A percentile compares a stretch with the other conserved stretches of the same genome.
These are phyloP conservation scores for Coemansia sp. DNA, from an alignment of 192 early-diverging fungal species.

Conservation along the genomic window DNA sequence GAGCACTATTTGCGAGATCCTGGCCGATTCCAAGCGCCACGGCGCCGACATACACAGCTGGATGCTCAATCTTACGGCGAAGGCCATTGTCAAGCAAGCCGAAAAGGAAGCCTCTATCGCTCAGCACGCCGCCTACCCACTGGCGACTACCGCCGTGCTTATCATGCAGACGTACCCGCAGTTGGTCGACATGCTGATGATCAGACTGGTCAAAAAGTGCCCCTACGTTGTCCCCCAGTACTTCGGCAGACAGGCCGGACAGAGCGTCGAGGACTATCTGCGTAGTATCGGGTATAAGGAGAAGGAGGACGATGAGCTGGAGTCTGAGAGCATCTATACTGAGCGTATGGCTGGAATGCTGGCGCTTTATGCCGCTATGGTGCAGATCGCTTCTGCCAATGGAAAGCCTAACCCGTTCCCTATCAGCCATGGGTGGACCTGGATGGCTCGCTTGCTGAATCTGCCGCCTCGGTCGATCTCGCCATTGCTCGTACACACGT, in stretches of 20 bases:
- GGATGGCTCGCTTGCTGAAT: constrained; percentile 48
- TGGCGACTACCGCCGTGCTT: constrained; percentile 30
- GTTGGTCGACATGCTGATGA: constrained; percentile 35
- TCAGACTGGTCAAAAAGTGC: constrained; percentile 50
- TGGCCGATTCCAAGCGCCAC: constrained; percentile 12
- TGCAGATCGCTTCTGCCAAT: constrained; percentile 25
- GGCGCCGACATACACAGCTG: constrained; percentile 29
- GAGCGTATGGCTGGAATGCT: constrained; percentile 51
- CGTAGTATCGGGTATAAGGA: constrained; percentile 36
- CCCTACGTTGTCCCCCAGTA: constrained; percentile 44
- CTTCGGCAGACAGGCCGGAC: constrained; percentile 8
- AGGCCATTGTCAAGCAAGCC: constrained; percentile 46
- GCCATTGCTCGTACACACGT: constrained; percentile 39
- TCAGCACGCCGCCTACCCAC: constrained; percentile 34
- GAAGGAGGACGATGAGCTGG: constrained; percentile 35
- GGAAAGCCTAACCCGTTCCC: constrained; percentile 16
- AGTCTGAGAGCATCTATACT: constrained; percentile 31
- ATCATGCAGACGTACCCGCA: constrained; percentile 27
- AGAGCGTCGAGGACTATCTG: constrained; percentile 26
- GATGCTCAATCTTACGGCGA: constrained; percentile 49
- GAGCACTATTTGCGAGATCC: constrained; percentile 13
- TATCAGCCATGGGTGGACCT: constrained; percentile 34
- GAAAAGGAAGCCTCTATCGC: constrained; percentile 39
- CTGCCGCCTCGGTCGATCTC: constrained; percentile 35
- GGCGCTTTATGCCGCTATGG: constrained; percentile 40